Percentiles rank a stretch among this genome's conserved stretches.
These are phyloP conservation scores for Knufia petricola DNA, from an alignment of 2,329 filamentous ascomycete species.

Conservation along the genomic window DNA sequence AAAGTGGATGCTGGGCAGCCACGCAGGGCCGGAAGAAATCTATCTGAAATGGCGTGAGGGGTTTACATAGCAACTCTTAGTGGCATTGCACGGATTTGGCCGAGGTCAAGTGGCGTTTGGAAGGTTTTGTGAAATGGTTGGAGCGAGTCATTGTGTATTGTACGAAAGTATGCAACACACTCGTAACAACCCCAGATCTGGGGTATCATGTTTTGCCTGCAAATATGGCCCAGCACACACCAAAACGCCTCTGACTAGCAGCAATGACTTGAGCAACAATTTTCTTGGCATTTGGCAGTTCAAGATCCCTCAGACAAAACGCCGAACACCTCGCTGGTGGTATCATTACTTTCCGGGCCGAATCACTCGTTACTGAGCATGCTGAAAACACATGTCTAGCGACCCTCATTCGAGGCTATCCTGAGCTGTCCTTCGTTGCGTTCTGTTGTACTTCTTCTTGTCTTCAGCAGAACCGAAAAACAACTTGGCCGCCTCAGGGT, in stretches of 20 bases:
- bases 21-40: constrained; percentile 1
- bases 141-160: too few species aligned
- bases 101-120: too few species aligned
- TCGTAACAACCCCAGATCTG: too few species aligned
- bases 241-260: too few species aligned
- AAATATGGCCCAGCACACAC: too few species aligned
- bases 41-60: not conserved
- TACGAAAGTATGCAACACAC: too few species aligned
- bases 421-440: constrained; percentile 38
- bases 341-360: not conserved
- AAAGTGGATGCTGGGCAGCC: constrained; percentile 3
- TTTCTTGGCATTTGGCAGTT: not conserved
- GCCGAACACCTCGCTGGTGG: constrained; percentile 2
- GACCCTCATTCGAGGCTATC: constrained; percentile 6
- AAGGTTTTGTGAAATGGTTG: too few species aligned
- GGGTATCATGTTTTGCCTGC: too few species aligned
- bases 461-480: constrained; percentile 76
- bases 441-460: constrained; percentile 74
- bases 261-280: too few species aligned
- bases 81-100: not conserved
- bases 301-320: not conserved
- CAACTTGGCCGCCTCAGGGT: constrained; percentile 73
- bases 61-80: not conserved
- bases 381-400: not conserved
- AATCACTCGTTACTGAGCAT: not conserved